These are phyloP conservation scores for Copromyces sp. DNA, from an alignment of 495 filamentous ascomycete genomes.

Conservation along the genomic window DNA sequence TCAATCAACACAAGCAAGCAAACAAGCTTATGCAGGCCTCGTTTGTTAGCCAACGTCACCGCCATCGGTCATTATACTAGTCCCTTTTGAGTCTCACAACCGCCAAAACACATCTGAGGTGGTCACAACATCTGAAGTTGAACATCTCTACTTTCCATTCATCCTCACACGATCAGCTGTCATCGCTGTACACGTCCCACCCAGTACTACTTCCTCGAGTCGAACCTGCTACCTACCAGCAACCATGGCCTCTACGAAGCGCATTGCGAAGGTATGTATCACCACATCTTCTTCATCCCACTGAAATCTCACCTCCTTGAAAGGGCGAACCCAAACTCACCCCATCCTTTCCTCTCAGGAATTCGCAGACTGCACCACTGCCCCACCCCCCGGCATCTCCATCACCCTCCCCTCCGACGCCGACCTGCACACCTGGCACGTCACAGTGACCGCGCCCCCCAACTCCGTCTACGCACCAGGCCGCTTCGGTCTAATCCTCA, in stretches of 20 bases:
- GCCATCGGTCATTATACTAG: background rate
- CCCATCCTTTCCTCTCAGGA: constrained; percentile 42
- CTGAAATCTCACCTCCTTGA: background rate
- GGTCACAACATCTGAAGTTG: background rate
- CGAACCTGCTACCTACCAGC: background rate
- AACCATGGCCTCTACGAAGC: constrained; percentile 45
- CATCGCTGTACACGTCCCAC: background rate
- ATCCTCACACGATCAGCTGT: background rate
- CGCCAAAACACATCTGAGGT: background rate
- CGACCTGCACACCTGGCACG: constrained; percentile 80
- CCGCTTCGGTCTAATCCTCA: constrained; percentile 64
- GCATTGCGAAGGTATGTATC: constrained; percentile 47
- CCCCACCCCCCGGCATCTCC: constrained; percentile 55
- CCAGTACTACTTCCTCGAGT: background rate
- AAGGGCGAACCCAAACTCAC: background rate
- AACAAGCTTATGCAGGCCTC: background rate
- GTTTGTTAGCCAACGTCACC: background rate
- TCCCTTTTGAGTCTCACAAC: background rate
- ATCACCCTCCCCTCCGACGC: constrained; percentile 55
- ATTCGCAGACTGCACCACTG: constrained; percentile 53
- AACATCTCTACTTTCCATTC: background rate
- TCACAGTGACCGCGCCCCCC: constrained; percentile 65
- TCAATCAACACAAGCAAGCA: background rate
- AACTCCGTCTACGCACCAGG: constrained; percentile 69
- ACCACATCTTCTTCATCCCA: background rate